A percentile compares a stretch with the other conserved stretches of the same genome.
Conservation (phyloP, 345 rosid species). For the Bretschneidera sinensis region DNA sequence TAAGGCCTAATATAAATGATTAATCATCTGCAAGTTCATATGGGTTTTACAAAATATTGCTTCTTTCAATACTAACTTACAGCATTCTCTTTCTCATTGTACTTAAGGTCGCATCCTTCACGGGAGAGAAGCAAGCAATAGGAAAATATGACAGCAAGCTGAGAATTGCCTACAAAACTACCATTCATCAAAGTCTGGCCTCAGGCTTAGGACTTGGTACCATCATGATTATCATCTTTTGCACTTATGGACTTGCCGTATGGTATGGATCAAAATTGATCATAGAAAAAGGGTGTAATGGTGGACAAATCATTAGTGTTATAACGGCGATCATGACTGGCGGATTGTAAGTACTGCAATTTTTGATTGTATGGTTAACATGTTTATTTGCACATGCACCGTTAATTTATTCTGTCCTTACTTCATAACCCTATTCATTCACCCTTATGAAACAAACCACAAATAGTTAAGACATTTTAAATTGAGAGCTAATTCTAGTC, state of each 20-base stretch:
- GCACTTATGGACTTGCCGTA: conserved; percentile 55
- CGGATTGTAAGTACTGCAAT: conserved; percentile 74
- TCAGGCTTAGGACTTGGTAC: conserved; percentile 68
- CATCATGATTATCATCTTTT: conserved; percentile 39
- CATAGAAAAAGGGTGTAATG: conserved; percentile 56
- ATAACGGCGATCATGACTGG: conserved; percentile 64
- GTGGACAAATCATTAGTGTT: conserved; percentile 69
- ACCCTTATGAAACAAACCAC: too few species aligned
- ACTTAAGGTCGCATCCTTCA: conserved; percentile 78
- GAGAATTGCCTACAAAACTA: conserved; percentile 47
- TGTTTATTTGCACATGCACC: too few species aligned
- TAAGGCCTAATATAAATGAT: conserved; percentile 23
- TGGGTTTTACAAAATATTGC: too few species aligned
- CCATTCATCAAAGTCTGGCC: conserved; percentile 58
- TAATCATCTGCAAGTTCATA: too few species aligned
- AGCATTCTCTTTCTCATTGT: background rate
- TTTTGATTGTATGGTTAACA: too few species aligned
- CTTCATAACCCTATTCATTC: too few species aligned
- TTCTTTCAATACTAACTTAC: background rate
- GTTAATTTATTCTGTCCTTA: background rate
- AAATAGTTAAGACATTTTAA: too few species aligned
- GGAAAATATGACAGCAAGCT: conserved; percentile 55
- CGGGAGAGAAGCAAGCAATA: conserved; percentile 73
- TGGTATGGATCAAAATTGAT: conserved; percentile 77
- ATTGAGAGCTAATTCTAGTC: too few species aligned